Evolutionary conservation across 73 alveolate genomes (phyloP), one percentile per base, ranked within the genome.

Genomic region (Paramecium primaurelia): DNA sequence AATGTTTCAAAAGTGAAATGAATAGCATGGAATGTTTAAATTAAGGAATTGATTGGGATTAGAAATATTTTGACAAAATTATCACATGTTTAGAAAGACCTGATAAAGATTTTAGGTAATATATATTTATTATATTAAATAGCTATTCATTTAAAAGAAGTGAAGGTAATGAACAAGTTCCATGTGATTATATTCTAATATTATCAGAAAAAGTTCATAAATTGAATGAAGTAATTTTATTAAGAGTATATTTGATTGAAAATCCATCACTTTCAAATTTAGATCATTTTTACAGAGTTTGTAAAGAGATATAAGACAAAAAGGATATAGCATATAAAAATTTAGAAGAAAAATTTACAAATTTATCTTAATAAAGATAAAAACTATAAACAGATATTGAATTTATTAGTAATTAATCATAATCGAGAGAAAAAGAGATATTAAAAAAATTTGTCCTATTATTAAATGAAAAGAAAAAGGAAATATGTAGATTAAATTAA

Each of bases 1-100:
- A 73, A 37, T 73, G 87, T 73, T 73, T 73, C 40, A 73, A 73
- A 20, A 18, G 87, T 37, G 87, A 73, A 37, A 37, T 73, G 87
- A 40, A 37, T 73, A 73, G 87, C 22, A 37, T 73, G 58, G 87
- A 73, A 37, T 73, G 87, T 38, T 73, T 73, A 73, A 73, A 73
- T 73, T 9, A 73, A 73, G 87, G 59, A 6, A 73, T 73, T 14
- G 59, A 73, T n/a, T 73, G 87, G 87, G 59, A 34, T 37, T 32
- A 32, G 12, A 73, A 73, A 38, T 73, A 73, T 34, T 73, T 73
- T 38, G 59, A 40, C 18, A 37, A 73, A 40, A 73, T 73, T 36
- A 25, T 20, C n/a, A 73, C 58, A 16, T 73, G 87, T 73, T 73
- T 73, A 16, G 87, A 73, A 40, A 36, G 47, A 37, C 37, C 58